phyloP scores from a whole-genome alignment of 1,139 yeast species.

The Hyphopichia fennica region DNA sequence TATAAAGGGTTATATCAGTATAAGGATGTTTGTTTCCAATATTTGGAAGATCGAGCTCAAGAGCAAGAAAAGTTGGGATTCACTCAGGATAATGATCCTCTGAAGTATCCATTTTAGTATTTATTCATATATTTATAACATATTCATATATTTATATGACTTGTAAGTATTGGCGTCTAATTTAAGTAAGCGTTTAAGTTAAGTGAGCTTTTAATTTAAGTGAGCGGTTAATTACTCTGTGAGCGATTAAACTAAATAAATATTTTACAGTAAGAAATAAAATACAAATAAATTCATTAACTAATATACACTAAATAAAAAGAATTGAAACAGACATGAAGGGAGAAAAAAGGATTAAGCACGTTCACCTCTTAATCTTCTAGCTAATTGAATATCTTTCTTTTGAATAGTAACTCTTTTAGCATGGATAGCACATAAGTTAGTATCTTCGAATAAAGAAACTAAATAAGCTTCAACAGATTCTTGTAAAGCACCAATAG shows the following conservation, averaged over 20 bases:
- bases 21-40: constrained; percentile 54
- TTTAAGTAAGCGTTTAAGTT: too few relatives aligned
- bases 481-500: constrained; percentile 98
- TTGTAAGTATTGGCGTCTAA: too few relatives aligned
- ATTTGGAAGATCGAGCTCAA: constrained; percentile 47
- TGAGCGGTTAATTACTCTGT: too few relatives aligned
- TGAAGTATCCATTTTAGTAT: constrained; percentile 40
- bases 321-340: neutral
- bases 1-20: constrained; percentile 60
- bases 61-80: constrained; percentile 53
- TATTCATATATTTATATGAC: too few relatives aligned
- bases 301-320: constrained; percentile 4
- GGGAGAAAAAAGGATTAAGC: constrained; percentile 34
- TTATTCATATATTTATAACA: neutral
- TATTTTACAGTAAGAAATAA: neutral
- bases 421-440: constrained; percentile 98
- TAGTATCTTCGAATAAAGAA: constrained; percentile 91
- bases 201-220: too few relatives aligned
- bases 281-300: neutral
- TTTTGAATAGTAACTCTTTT: constrained; percentile 99
- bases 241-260: too few relatives aligned
- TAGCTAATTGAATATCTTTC: constrained; percentile 98
- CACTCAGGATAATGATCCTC: constrained; percentile 36
- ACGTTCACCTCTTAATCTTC: constrained; percentile 99
- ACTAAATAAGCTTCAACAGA: constrained; percentile 97